These are phyloP conservation scores for Xylariomycetidae sp. DNA, from an alignment of 2,329 filamentous ascomycete species.

Conservation along the genomic window DNA sequence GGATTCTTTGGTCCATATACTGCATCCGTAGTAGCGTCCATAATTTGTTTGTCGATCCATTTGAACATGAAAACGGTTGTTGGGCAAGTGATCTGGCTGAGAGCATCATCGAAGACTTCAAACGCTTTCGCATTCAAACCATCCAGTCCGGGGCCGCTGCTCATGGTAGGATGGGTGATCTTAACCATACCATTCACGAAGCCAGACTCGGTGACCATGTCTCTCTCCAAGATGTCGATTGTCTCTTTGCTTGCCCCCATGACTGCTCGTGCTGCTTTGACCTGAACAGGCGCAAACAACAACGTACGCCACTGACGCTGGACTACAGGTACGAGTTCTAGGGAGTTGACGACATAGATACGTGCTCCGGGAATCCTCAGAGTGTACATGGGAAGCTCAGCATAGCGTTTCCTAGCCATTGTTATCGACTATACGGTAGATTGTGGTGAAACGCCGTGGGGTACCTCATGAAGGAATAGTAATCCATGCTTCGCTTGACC, in stretches of 20 bases:
- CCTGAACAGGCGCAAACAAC: constrained; percentile 5
- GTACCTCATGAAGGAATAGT: too few species aligned
- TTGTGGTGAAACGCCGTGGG: too few species aligned
- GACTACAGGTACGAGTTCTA: background rate
- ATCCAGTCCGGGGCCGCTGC: constrained; percentile 12
- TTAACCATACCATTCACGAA: constrained; percentile 13
- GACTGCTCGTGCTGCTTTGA: background rate
- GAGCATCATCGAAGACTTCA: constrained; percentile 8
- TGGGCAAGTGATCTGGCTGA: constrained; percentile 5
- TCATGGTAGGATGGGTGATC: constrained; percentile 8
- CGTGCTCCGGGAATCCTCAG: constrained; percentile 4
- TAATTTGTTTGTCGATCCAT: constrained; percentile 14
- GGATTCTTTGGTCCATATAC: constrained; percentile 19
- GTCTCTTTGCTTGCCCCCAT: constrained; percentile 3
- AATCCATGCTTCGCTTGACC: background rate
- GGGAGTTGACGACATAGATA: constrained; percentile 5
- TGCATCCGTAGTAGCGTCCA: constrained; percentile 12
- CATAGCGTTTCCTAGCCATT: background rate
- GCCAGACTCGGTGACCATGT: constrained; percentile 6
- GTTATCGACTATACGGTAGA: too few species aligned
- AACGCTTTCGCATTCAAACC: constrained; percentile 12
- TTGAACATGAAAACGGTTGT: constrained; percentile 11
- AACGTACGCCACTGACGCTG: constrained; percentile 1
- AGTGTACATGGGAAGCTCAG: constrained; percentile 6
- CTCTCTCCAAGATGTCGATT: constrained; percentile 3